phyloP scores from a whole-genome alignment of 1,139 yeast species.

The Debaryomyces subglobosus region DNA sequence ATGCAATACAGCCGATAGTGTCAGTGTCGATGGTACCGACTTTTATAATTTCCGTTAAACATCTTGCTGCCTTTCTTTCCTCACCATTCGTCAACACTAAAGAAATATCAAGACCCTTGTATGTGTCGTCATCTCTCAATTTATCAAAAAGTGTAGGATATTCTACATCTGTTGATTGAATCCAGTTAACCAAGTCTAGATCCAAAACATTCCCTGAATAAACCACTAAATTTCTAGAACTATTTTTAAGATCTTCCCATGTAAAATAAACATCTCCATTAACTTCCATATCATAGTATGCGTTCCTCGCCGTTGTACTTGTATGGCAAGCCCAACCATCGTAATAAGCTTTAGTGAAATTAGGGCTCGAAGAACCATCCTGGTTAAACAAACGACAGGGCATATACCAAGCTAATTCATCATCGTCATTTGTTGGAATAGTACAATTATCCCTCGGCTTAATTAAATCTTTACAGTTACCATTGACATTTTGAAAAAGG shows the following conservation, averaged over 20 bases:
- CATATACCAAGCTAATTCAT: slow-evolving; percentile 91
- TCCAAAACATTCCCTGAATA: slow-evolving; percentile 89
- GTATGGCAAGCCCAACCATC: slow-evolving; percentile 94
- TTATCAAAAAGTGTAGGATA: slow-evolving; percentile 75
- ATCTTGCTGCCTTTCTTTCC: slow-evolving; percentile 75
- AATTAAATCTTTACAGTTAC: slow-evolving; percentile 83
- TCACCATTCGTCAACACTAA: slow-evolving; percentile 68
- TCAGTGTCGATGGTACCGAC: slow-evolving; percentile 90
- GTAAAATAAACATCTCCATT: slow-evolving; percentile 82
- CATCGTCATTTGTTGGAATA: slow-evolving; percentile 66
- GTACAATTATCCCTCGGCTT: slow-evolving; percentile 70
- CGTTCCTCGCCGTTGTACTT: slow-evolving; percentile 62
- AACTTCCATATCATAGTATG: slow-evolving; percentile 62
- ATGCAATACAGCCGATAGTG: slow-evolving; percentile 95
- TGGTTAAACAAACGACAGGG: slow-evolving; percentile 77
- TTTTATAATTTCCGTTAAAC: slow-evolving; percentile 83
- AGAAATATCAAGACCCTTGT: slow-evolving; percentile 82
- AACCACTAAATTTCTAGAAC: slow-evolving; percentile 78
- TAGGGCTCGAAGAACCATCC: slow-evolving; percentile 71
- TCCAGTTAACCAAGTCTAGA: slow-evolving; percentile 73
- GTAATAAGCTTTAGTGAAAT: slow-evolving; percentile 64
- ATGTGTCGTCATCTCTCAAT: slow-evolving; percentile 54
- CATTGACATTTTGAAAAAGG: slow-evolving; percentile 92
- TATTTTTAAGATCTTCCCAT: slow-evolving; percentile 81
- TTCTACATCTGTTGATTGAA: slow-evolving; percentile 64